Evolutionary conservation across 2,329 filamentous ascomycete species (phyloP), one percentile per base, ranked within the genome.

Genomic region (Fusarium tricinctum): DNA sequence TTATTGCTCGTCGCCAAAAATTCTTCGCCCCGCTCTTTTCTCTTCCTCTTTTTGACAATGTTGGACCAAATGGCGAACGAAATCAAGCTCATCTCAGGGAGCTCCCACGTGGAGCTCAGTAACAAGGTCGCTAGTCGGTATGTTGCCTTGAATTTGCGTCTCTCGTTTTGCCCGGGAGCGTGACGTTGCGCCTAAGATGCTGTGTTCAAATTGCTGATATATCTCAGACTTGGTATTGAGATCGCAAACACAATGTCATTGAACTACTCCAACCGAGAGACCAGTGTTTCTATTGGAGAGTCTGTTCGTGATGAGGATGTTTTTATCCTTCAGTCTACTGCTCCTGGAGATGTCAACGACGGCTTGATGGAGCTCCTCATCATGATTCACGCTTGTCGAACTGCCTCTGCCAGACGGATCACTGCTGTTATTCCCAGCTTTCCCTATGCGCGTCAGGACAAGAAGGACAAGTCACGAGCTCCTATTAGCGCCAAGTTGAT

Each of bases 311-410:
- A 98, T 79, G 95, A 98, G 86, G 95, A 98, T 88, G 94, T 97
- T 77, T 98, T 97, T 83, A 97, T 98, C 75, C 86, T 98, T 63
- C 95, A 98, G 82, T 97, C 95, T 23, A 97, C 96, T 47, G 91
- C 92, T 40, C 95, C 95, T 3, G 94, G 95, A 78, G 94, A 97
- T 78, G 97, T 98, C 83, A 99, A 99, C 81, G 95, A 98, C 79
- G 94, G 94, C 49, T 87, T 99, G 63, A 98, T 99, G 95, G 95
- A 99, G 82, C 88, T 98, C 38, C 88, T 98, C 71, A 97, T 98
- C 82, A 97, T 97, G 90, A 97, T 97, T 81, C 97, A 97, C 78
- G 95, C 95, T 68, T 97, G 95, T 85, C 82, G 83, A 43, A 86
- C 84, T 32, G 85, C 85, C 35, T 84, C 81, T 44, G 95, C 95